Evolutionary conservation across 169 alveolate genomes (phyloP).

Genomic region (Cryptosporidium sp.): DNA sequence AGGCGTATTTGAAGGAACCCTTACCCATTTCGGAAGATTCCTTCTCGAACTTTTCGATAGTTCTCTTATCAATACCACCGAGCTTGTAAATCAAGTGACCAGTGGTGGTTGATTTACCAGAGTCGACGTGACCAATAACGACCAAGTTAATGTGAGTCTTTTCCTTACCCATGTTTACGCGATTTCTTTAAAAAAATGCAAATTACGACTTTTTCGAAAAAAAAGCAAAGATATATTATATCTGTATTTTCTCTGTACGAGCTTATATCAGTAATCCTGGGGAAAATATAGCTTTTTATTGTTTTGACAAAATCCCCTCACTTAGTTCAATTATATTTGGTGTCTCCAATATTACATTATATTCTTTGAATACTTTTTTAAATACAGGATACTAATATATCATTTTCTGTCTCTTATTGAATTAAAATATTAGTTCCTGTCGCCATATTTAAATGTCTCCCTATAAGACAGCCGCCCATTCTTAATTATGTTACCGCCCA

Average conservation of each 20-base stretch:
- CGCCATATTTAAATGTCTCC: slow-evolving; percentile 11
- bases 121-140: slow-evolving; percentile 97
- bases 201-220: slow-evolving; percentile 2
- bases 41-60: slow-evolving; percentile 95
- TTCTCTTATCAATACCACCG: slow-evolving; percentile 96
- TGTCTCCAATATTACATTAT: slow-evolving; percentile 4
- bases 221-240: slow-evolving; percentile 9
- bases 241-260: background rate
- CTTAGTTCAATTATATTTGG: background rate
- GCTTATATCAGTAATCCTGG: background rate
- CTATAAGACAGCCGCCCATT: slow-evolving; percentile 25
- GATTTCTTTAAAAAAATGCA: slow-evolving; percentile 4
- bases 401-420: slow-evolving; percentile 6
- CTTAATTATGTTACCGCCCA: background rate
- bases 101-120: slow-evolving; percentile 97
- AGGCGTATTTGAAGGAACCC: slow-evolving; percentile 97
- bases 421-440: slow-evolving; percentile 6
- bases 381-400: background rate
- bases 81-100: slow-evolving; percentile 95
- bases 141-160: slow-evolving; percentile 94
- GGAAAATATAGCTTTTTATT: background rate
- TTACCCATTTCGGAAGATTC: slow-evolving; percentile 95
- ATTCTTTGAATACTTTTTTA: background rate
- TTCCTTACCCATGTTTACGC: slow-evolving; percentile 79
- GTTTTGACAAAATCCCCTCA: slow-evolving; percentile 39